A percentile compares a stretch with the other conserved stretches of the same genome.
phyloP scores from a whole-genome alignment of 139 green algal species.

The Asterochloris erici region DNA sequence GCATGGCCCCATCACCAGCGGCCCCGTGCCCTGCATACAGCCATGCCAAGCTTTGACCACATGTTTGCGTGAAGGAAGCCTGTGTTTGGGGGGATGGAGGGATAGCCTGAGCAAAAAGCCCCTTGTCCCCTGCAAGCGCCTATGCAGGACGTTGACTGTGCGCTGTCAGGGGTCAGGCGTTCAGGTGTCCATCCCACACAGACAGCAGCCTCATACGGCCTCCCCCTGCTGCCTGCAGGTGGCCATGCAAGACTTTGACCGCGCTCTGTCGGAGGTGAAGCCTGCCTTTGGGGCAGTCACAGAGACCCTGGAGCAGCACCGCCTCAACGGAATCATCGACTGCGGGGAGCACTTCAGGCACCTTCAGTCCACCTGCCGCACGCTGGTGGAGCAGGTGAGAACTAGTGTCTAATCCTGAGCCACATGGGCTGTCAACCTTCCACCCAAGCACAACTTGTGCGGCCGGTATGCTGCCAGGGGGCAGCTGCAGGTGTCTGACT shows the following conservation, averaged over 20 bases:
- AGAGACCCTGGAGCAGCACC: constrained; percentile 79
- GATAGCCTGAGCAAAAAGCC: too few species aligned
- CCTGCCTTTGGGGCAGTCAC: constrained; percentile 91
- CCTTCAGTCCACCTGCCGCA: constrained; percentile 56
- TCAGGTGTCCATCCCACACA: constrained; percentile 65
- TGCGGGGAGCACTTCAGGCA: constrained; percentile 77
- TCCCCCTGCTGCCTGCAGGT: constrained; percentile 43
- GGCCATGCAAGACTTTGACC: constrained; percentile 85
- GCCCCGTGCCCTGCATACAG: too few species aligned
- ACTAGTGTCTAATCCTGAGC: neutral
- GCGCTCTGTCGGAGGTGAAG: constrained; percentile 88
- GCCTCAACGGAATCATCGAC: constrained; percentile 88
- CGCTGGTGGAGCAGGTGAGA: constrained; percentile 45
- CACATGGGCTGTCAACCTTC: too few species aligned
- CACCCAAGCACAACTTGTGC: too few species aligned
- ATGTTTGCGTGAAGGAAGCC: too few species aligned
- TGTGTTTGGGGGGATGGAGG: too few species aligned
- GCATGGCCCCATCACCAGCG: too few species aligned
- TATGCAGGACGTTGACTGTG: constrained; percentile 83
- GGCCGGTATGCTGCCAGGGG: too few species aligned
- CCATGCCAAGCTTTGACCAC: too few species aligned
- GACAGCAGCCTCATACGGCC: too few species aligned
- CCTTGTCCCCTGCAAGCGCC: constrained; percentile 64
- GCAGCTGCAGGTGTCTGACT: too few species aligned
- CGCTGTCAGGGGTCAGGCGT: constrained; percentile 89